These are phyloP conservation scores for Zelopaecilomyces penicillatus DNA, from an alignment of 2,329 filamentous ascomycete species.

Conservation along the genomic window DNA sequence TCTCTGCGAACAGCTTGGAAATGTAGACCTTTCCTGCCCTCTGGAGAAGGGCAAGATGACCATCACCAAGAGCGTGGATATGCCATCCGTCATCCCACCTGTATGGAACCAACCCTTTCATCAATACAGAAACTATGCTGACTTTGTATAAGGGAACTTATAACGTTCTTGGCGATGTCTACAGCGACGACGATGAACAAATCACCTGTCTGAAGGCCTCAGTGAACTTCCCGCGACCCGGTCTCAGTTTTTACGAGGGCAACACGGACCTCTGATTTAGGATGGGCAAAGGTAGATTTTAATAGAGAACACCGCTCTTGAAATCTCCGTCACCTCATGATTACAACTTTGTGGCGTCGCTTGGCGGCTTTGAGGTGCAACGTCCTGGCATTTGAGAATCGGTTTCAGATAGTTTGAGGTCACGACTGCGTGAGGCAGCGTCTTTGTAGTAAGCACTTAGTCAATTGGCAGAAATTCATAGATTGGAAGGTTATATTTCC, in stretches of 20 bases:
- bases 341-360: too few species aligned
- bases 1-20: conserved; percentile 80
- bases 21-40: conserved; percentile 85
- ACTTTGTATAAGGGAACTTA: conserved; percentile 64
- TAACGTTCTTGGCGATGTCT: conserved; percentile 79
- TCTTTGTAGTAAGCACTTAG: too few species aligned
- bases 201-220: conserved; percentile 82
- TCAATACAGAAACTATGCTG: conserved; percentile 8
- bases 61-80: conserved; percentile 72
- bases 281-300: too few species aligned
- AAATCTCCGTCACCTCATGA: too few species aligned
- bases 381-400: too few species aligned
- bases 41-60: conserved; percentile 68
- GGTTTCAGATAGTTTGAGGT: too few species aligned
- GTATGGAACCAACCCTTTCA: conserved; percentile 45
- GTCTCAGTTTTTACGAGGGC: conserved; percentile 20
- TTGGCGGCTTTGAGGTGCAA: too few species aligned
- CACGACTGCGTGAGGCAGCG: too few species aligned
- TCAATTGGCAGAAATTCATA: too few species aligned
- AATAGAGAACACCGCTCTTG: too few species aligned
- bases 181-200: conserved; percentile 59
- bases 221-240: conserved; percentile 49
- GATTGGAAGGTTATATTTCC: too few species aligned
- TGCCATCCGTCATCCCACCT: conserved; percentile 81
- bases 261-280: conserved; percentile 32